phyloP scores from a whole-genome alignment of 768 basidiomycete genomes.

The Grammothele lineata region DNA sequence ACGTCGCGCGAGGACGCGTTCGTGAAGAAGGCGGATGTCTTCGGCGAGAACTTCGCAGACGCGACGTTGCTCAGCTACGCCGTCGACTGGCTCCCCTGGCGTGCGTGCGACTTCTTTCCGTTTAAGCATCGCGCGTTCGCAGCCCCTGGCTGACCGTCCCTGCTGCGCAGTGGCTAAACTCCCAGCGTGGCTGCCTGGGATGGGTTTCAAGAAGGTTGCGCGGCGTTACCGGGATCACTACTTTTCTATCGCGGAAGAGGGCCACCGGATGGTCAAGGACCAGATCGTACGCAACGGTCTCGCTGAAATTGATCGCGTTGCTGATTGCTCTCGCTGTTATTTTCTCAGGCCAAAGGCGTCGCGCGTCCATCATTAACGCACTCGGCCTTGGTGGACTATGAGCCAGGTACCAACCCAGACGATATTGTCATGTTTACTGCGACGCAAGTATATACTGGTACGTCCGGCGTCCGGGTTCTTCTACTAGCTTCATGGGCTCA shows the following conservation, averaged over 20 bases:
- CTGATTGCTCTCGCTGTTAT: too few relatives aligned
- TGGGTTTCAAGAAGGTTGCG: slow-evolving; percentile 21
- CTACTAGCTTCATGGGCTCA: too few relatives aligned
- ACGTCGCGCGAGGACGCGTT: not conserved
- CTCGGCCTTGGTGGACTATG: not conserved
- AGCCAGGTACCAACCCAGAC: slow-evolving; percentile 1
- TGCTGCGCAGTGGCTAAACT: slow-evolving; percentile 16
- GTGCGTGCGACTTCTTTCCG: not conserved
- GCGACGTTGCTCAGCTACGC: not conserved
- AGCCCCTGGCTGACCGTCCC: not conserved
- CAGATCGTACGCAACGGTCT: not conserved
- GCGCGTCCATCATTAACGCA: not conserved
- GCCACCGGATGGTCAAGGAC: slow-evolving; percentile 8
- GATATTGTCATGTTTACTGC: slow-evolving; percentile 8
- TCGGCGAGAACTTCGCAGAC: slow-evolving; percentile 1
- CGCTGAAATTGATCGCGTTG: too few relatives aligned
- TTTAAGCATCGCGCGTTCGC: too few relatives aligned
- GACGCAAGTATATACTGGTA: slow-evolving; percentile 6
- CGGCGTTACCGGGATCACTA: slow-evolving; percentile 8
- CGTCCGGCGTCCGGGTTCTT: too few relatives aligned
- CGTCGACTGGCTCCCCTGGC: slow-evolving; percentile 10
- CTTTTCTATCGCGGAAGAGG: slow-evolving; percentile 5
- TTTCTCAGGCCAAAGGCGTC: slow-evolving; percentile 1
- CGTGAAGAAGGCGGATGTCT: slow-evolving; percentile 1
- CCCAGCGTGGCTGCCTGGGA: slow-evolving; percentile 23